Percentiles rank a stretch among this genome's conserved stretches.
Conservation (phyloP, 2,329 filamentous ascomycete genomes). For the Coleophoma cylindrospora region DNA sequence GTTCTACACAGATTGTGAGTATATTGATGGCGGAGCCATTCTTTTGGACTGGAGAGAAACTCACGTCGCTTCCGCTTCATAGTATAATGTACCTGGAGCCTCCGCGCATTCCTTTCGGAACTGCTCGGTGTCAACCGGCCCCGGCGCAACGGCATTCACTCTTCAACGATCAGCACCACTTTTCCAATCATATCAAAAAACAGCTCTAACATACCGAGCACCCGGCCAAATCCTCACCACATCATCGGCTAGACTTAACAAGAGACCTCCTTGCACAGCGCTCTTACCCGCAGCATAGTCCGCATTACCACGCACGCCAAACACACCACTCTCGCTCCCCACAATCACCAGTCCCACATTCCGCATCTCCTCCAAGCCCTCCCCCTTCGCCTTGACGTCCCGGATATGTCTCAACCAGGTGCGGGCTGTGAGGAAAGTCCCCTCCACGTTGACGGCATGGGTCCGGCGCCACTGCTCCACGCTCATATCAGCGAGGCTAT, state of each 20-base stretch:
- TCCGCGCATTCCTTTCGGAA: slow-evolving; percentile 34
- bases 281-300: slow-evolving; percentile 40
- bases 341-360: slow-evolving; percentile 39
- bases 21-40: no score
- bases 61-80: slow-evolving; percentile 37
- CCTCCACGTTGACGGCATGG: slow-evolving; percentile 36
- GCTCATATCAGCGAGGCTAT: slow-evolving; percentile 33
- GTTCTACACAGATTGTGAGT: slow-evolving; percentile 12
- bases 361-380: slow-evolving; percentile 11
- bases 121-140: slow-evolving; percentile 36
- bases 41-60: not conserved
- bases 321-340: slow-evolving; percentile 37
- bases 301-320: slow-evolving; percentile 35
- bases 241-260: slow-evolving; percentile 35
- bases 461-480: slow-evolving; percentile 33
- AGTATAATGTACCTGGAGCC: slow-evolving; percentile 32
- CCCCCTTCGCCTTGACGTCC: slow-evolving; percentile 10
- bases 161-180: slow-evolving; percentile 16
- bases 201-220: slow-evolving; percentile 9
- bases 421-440: slow-evolving; percentile 36
- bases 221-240: slow-evolving; percentile 29
- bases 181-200: not conserved
- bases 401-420: slow-evolving; percentile 32
- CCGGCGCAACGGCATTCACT: slow-evolving; percentile 41
- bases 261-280: slow-evolving; percentile 37